Evolutionary conservation across 331 rosid genomes (phyloP).

Genomic region (Stylosanthes scabra): DNA sequence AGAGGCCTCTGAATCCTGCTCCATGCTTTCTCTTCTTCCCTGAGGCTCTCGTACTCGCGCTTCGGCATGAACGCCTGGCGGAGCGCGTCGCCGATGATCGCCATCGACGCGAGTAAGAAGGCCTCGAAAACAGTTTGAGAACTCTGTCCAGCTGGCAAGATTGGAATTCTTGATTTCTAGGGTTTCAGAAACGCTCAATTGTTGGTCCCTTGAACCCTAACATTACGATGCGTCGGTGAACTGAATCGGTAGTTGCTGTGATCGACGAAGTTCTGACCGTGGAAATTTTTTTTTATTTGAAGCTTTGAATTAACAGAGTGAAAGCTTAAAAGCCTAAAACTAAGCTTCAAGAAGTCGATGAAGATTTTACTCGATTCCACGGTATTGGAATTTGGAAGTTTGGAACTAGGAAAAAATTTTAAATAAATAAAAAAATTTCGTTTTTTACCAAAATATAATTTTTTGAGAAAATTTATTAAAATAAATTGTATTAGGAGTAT

Average conservation of each 20-base stretch:
- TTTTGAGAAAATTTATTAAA: no score
- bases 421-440: no score
- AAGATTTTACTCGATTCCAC: neutral
- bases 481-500: no score
- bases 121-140: neutral
- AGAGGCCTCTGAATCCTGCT: conserved; percentile 80
- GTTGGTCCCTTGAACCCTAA: conserved; percentile 28
- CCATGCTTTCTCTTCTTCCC: conserved; percentile 94
- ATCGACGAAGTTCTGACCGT: neutral
- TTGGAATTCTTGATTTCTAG: conserved; percentile 12
- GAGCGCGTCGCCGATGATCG: conserved; percentile 87
- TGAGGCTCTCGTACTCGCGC: conserved; percentile 83
- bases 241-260: neutral
- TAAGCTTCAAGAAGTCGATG: neutral
- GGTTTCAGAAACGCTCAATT: conserved; percentile 24
- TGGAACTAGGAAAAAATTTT: no score
- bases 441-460: no score
- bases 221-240: neutral
- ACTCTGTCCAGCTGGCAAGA: conserved; percentile 29
- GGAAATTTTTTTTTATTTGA: conserved; percentile 19
- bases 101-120: conserved; percentile 53
- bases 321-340: neutral
- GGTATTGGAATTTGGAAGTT: neutral
- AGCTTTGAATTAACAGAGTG: neutral
- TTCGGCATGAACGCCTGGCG: conserved; percentile 96